A percentile compares a stretch with the other conserved stretches of the same genome.
Evolutionary conservation across 2,329 filamentous ascomycete species (phyloP).

Genomic region (Monilinia fructigena): DNA sequence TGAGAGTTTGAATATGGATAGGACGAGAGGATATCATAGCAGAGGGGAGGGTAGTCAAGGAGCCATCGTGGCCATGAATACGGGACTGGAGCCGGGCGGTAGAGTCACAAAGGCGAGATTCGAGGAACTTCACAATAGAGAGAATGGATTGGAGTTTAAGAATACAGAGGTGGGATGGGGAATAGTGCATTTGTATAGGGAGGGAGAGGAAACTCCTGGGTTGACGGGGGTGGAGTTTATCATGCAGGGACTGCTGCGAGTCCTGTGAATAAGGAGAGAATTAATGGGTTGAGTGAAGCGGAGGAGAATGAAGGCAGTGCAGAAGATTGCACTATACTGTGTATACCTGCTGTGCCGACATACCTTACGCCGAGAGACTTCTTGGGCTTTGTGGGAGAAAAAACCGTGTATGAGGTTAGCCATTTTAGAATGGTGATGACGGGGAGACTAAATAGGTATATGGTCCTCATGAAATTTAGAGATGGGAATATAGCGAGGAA

Average conservation of each 20-base stretch:
- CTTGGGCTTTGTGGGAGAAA: constrained; percentile 85
- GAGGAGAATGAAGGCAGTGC: constrained; percentile 41
- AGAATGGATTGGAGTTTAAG: constrained; percentile 53
- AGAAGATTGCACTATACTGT: constrained; percentile 76
- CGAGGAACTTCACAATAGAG: constrained; percentile 48
- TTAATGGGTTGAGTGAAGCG: constrained; percentile 33
- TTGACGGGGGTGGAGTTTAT: constrained; percentile 47
- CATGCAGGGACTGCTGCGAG: constrained; percentile 17
- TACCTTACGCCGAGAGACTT: constrained; percentile 92
- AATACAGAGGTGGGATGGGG: constrained; percentile 86
- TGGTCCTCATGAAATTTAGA: constrained; percentile 93
- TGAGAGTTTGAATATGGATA: constrained; percentile 74
- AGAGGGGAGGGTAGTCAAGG: constrained; percentile 44
- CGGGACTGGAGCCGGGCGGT: constrained; percentile 45
- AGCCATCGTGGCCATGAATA: constrained; percentile 31
- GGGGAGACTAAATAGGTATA: constrained; percentile 82
- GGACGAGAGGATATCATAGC: constrained; percentile 44
- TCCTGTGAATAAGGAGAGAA: constrained; percentile 29
- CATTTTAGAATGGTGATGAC: constrained; percentile 96
- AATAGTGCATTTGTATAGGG: constrained; percentile 89
- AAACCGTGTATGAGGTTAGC: constrained; percentile 80
- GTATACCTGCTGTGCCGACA: constrained; percentile 89
- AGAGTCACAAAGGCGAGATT: constrained; percentile 81
- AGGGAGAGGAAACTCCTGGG: constrained; percentile 69
- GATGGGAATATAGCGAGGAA: constrained; percentile 69